Base-by-base conservation (phyloP, 495 filamentous ascomycete species). In the Annulohypoxylon maeteangense region DNA sequence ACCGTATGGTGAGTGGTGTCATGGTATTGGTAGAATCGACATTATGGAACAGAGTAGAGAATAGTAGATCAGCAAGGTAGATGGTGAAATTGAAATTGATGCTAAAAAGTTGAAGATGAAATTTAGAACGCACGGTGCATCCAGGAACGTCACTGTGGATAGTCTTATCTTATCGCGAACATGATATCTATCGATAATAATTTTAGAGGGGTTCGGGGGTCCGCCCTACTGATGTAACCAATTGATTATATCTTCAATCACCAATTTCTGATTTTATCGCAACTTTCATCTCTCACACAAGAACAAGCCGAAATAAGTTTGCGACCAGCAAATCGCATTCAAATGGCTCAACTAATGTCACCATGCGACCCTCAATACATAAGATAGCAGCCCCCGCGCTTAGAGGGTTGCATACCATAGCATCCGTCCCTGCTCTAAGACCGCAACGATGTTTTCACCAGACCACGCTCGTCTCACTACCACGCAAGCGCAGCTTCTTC, bases 401-500 rank as follows among this genome's bases (percentile, higher is more conserved):
- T 14, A 70, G 75, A 68, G 72, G 72, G 62, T 48, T 77, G 50
- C 70, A 75, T 34, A 73, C 72, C 7, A 27, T 61, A 27, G 55
- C 53, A 31, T 42, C 53, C 8, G 10, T 29, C 45, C 63, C 58
- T 6, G 2, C 23, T 45, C 63, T 71, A 25, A 62, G 61, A 50
- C 61, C 68, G 23, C 45, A 56, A 29, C 71, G 68, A 70, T 72
- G 42, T 48, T 76, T 83, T 62, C 76, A 79, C 72, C 75, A 75
- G 44, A 77, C 65, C 48, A 64, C 66, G 7, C 29, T 75, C n/a
- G 53, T 61, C 0, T 70, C 62, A 29, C 45, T 79, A 2, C 79
- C 81, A 12, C 78, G 75, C 20, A 79, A 76, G 47, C 80, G 83
- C 18, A 79, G 61, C 59, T 81, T 81, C 55, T 81, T 79, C 68